These are phyloP conservation scores for Tricholoma sp. DNA, from an alignment of 768 basidiomycete genomes.

Conservation along the genomic window DNA sequence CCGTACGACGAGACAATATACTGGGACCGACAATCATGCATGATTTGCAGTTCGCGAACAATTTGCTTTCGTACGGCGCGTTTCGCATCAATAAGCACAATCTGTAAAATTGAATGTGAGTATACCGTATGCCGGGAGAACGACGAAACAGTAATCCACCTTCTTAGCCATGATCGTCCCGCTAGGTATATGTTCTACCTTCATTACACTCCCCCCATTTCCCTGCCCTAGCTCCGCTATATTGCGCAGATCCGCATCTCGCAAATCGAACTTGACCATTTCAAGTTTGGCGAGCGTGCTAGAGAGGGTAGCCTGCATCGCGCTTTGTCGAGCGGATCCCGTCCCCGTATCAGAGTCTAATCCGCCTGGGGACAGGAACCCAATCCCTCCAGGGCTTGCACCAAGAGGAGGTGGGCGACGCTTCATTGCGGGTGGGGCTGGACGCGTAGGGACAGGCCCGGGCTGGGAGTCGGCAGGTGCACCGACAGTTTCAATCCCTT, in stretches of 20 bases:
- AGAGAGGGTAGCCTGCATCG: constrained; percentile 72
- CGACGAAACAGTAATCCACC: constrained; percentile 39
- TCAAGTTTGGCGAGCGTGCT: constrained; percentile 84
- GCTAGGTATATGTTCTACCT: constrained; percentile 88
- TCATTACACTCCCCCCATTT: constrained; percentile 96
- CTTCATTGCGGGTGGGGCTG: constrained; percentile 43
- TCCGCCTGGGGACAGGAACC: constrained; percentile 10
- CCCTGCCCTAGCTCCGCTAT: constrained; percentile 90
- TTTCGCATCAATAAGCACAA: constrained; percentile 96
- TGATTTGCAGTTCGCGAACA: constrained; percentile 94
- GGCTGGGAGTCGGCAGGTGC: neutral
- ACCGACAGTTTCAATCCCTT: neutral
- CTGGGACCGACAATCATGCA: constrained; percentile 91
- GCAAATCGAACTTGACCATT: constrained; percentile 72
- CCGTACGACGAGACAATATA: constrained; percentile 98
- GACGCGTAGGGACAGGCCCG: neutral
- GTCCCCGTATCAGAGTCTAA: constrained; percentile 10
- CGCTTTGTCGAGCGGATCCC: constrained; percentile 49
- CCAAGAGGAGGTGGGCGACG: constrained; percentile 61
- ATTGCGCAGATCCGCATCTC: constrained; percentile 84
- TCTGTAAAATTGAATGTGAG: constrained; percentile 38
- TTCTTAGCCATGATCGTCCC: constrained; percentile 97
- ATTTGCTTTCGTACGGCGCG: constrained; percentile 96
- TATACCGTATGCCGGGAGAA: neutral
- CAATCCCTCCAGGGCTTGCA: constrained; percentile 35